These are phyloP conservation scores for Aspergillus cejpii DNA, from an alignment of 2,329 filamentous ascomycete genomes.

Conservation along the genomic window DNA sequence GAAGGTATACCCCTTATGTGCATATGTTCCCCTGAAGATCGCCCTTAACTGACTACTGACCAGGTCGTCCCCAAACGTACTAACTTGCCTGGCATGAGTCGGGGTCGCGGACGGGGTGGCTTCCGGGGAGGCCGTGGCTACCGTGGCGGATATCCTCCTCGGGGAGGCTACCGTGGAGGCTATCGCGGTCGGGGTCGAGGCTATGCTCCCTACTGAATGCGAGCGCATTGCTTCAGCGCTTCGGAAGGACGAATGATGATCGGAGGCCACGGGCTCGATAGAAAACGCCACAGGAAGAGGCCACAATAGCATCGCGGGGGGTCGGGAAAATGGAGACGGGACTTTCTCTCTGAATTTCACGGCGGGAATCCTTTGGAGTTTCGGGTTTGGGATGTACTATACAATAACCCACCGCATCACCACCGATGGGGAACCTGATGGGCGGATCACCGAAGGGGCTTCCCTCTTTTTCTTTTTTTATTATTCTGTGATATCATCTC, in stretches of 20 bases:
- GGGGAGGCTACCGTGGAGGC: conserved; percentile 56
- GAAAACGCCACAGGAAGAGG: not conserved
- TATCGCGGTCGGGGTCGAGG: conserved; percentile 44
- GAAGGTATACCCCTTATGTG: conserved; percentile 60
- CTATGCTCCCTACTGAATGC: conserved; percentile 41
- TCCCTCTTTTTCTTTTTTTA: conserved; percentile 3
- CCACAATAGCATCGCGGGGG: not conserved
- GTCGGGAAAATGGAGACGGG: conserved; percentile 9
- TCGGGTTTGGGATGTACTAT: conserved; percentile 27
- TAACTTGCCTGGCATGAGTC: conserved; percentile 89
- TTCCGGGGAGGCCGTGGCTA: conserved; percentile 48
- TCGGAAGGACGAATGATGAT: conserved; percentile 2
- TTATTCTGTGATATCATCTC: conserved; percentile 19
- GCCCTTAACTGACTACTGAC: conserved; percentile 26
- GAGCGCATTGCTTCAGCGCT: conserved; percentile 1
- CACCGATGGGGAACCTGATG: conserved; percentile 17
- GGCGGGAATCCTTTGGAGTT: conserved; percentile 26
- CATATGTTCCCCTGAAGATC: not conserved
- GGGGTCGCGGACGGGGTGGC: conserved; percentile 55
- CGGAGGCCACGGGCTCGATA: not conserved
- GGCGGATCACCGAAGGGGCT: conserved; percentile 11
- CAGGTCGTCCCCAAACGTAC: conserved; percentile 87
- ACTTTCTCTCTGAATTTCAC: conserved; percentile 14
- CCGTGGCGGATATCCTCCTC: conserved; percentile 41
- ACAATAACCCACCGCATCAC: conserved; percentile 26